A percentile compares a stretch with the other conserved stretches of the same genome.
phyloP scores from a whole-genome alignment of 1,284 basidiomycete species.

The Coniophora puteana region DNA sequence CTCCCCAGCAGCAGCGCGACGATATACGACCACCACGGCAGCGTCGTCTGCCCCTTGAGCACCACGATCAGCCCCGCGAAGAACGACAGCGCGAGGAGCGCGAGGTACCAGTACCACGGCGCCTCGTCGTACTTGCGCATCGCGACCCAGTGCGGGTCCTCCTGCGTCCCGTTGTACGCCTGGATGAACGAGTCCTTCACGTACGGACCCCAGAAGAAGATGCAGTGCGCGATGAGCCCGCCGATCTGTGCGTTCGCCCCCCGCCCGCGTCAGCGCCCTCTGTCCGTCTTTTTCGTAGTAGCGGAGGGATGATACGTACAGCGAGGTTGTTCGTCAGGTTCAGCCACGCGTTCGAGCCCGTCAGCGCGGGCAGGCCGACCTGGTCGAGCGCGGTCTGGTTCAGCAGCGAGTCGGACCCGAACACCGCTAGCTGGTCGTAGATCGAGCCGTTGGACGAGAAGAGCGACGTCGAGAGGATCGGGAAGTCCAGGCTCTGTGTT shows the following conservation, averaged over 20 bases:
- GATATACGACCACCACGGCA: slow-evolving; percentile 63
- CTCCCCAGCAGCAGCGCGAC: slow-evolving; percentile 39
- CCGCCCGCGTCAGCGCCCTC: neutral
- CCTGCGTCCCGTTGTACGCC: slow-evolving; percentile 39
- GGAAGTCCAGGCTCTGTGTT: slow-evolving; percentile 46
- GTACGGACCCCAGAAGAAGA: slow-evolving; percentile 58
- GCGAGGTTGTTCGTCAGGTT: slow-evolving; percentile 50
- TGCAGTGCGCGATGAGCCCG: slow-evolving; percentile 55
- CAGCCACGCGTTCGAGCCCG: slow-evolving; percentile 56
- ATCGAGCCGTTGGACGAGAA: slow-evolving; percentile 53
- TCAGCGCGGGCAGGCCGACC: slow-evolving; percentile 49
- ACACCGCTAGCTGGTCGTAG: slow-evolving; percentile 54
- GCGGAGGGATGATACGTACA: slow-evolving; percentile 28
- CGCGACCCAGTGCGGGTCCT: slow-evolving; percentile 57
- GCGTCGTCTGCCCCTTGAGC: slow-evolving; percentile 54
- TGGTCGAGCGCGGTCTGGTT: slow-evolving; percentile 53
- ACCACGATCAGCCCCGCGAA: slow-evolving; percentile 56
- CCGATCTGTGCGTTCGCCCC: slow-evolving; percentile 55
- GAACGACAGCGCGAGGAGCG: slow-evolving; percentile 46
- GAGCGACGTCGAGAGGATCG: slow-evolving; percentile 62
- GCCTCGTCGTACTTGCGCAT: slow-evolving; percentile 52
- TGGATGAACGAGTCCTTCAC: slow-evolving; percentile 48
- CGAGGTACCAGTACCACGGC: slow-evolving; percentile 51
- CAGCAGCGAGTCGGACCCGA: slow-evolving; percentile 45
- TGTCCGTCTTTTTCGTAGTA: neutral